These are phyloP conservation scores for Kwoniella botswanensis DNA, from an alignment of 768 basidiomycete species.

Conservation along the genomic window DNA sequence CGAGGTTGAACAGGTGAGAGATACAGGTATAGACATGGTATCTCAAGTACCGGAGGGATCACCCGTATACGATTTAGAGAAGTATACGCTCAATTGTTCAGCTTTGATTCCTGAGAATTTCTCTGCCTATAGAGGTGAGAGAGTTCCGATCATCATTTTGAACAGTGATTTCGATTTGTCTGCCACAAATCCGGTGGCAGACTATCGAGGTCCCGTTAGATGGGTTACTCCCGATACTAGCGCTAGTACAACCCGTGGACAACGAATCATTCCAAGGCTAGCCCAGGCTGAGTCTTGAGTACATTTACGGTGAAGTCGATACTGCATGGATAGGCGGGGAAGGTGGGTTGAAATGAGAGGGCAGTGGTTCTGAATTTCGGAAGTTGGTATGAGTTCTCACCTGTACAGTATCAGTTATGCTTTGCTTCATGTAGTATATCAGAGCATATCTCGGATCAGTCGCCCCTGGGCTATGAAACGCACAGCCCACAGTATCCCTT, in stretches of 20 bases:
- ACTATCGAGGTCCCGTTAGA: not conserved
- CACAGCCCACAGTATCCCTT: too few relatives aligned
- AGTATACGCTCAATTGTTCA: not conserved
- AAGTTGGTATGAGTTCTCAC: too few relatives aligned
- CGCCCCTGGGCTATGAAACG: too few relatives aligned
- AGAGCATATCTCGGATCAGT: too few relatives aligned
- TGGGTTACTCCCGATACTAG: not conserved
- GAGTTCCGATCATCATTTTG: not conserved
- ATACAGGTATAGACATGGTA: too few relatives aligned
- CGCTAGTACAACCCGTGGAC: not conserved
- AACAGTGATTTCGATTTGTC: not conserved
- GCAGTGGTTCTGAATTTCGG: too few relatives aligned
- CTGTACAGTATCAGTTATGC: too few relatives aligned
- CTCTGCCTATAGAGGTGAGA: not conserved
- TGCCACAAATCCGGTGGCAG: not conserved
- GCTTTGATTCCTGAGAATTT: not conserved
- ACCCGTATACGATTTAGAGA: not conserved
- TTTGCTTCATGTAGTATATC: too few relatives aligned
- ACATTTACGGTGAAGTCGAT: too few relatives aligned
- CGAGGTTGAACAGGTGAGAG: not conserved
- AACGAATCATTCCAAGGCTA: not conserved
- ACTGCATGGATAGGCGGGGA: too few relatives aligned
- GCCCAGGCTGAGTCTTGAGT: too few relatives aligned
- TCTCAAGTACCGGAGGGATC: not conserved
- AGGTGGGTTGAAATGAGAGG: too few relatives aligned